Conservation (phyloP, 257 asterid species). For the Linaria vulgaris region DNA sequence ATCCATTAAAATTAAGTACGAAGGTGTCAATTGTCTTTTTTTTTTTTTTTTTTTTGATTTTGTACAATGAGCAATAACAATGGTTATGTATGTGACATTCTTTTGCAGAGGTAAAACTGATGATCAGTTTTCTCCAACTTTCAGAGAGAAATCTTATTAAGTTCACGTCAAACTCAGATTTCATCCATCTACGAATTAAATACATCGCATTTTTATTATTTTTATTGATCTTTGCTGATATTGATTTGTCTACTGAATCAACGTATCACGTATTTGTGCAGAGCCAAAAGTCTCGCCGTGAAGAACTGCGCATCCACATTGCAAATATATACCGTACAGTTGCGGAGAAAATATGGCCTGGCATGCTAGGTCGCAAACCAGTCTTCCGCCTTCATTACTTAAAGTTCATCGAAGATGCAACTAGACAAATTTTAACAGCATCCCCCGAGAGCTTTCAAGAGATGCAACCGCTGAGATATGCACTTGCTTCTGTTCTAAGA, state of each 20-base stretch:
- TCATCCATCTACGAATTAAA: slow-evolving; percentile 12
- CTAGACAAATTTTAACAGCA: slow-evolving; percentile 68
- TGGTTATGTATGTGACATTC: slow-evolving; percentile 10
- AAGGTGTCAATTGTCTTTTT: neutral
- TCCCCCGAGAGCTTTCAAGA: slow-evolving; percentile 85
- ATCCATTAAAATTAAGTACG: slow-evolving; percentile 14
- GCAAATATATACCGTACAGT: slow-evolving; percentile 89
- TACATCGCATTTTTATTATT: neutral
- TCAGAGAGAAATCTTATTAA: slow-evolving; percentile 11
- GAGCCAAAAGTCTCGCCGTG: slow-evolving; percentile 97
- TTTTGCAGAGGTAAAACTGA: slow-evolving; percentile 3
- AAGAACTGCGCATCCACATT: slow-evolving; percentile 86
- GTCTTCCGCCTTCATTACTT: slow-evolving; percentile 96
- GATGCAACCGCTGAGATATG: slow-evolving; percentile 88
- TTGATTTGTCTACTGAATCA: slow-evolving; percentile 17
- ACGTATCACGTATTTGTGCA: slow-evolving; percentile 33
- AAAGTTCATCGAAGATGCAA: slow-evolving; percentile 93
- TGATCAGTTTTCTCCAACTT: slow-evolving; percentile 13
- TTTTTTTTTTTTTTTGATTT: neutral
- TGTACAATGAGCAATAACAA: slow-evolving; percentile 7
- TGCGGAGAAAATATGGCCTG: slow-evolving; percentile 97
- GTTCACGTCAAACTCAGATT: slow-evolving; percentile 17
- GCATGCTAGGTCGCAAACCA: slow-evolving; percentile 90
- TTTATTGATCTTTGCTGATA: slow-evolving; percentile 8
- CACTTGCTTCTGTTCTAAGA: slow-evolving; percentile 92